Conservation (phyloP, 495 filamentous ascomycete genomes). For the Jackrogersella multiformis region DNA sequence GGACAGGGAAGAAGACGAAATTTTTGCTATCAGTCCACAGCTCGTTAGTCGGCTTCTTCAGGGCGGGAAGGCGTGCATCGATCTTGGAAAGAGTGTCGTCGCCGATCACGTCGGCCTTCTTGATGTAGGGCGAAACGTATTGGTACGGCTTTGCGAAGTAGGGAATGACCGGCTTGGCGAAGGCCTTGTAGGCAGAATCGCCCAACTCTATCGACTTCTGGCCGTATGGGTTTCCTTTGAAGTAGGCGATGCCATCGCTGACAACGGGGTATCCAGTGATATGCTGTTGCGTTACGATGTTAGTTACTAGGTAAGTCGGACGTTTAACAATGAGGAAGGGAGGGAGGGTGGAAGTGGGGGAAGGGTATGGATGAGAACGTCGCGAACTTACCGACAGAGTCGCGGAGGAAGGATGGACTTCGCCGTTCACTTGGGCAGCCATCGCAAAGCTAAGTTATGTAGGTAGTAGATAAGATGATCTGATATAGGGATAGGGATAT, state of each 20-base stretch:
- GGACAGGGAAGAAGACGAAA: conserved; percentile 71
- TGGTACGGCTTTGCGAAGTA: conserved; percentile 79
- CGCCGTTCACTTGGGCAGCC: conserved; percentile 71
- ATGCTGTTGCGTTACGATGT: conserved; percentile 64
- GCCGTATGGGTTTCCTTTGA: conserved; percentile 82
- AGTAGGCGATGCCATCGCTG: conserved; percentile 76
- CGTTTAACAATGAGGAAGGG: no score
- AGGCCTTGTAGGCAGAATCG: conserved; percentile 69
- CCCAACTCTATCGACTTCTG: conserved; percentile 79
- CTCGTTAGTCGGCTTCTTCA: conserved; percentile 86
- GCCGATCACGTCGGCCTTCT: conserved; percentile 81
- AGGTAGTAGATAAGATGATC: not conserved
- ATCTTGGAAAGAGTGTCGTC: conserved; percentile 76
- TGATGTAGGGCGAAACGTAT: conserved; percentile 83
- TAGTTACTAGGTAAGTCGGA: no score
- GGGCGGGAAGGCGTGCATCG: conserved; percentile 81
- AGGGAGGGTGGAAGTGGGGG: not conserved
- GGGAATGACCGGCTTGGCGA: conserved; percentile 76
- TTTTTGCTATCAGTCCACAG: conserved; percentile 72
- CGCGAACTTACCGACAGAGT: conserved; percentile 68
- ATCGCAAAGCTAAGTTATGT: conserved; percentile 39
- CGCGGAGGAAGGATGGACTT: conserved; percentile 66
- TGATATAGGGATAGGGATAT: conserved; percentile 10
- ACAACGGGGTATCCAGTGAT: conserved; percentile 86
- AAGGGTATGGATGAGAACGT: conserved; percentile 10